Evolutionary conservation across 371 early-diverging fungal genomes (phyloP).

Genomic region (Umbelopsis sp.): DNA sequence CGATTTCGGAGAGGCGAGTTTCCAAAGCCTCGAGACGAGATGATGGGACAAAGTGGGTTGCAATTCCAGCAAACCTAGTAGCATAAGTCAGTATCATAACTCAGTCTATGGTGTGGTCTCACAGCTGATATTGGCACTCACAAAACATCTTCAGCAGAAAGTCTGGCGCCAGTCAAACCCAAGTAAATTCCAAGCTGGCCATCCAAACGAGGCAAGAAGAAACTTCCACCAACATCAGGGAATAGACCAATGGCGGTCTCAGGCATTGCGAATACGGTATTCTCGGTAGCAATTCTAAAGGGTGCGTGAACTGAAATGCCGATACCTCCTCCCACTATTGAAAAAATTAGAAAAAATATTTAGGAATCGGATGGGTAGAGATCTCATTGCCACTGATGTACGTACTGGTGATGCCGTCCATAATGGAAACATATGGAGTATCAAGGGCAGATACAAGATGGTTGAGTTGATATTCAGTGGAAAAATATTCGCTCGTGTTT

Average conservation of each 20-base stretch:
- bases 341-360: neutral
- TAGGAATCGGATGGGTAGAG: neutral
- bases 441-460: slow-evolving; percentile 82
- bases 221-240: slow-evolving; percentile 94
- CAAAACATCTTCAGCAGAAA: slow-evolving; percentile 84
- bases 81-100: neutral
- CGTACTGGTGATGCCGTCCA: slow-evolving; percentile 89
- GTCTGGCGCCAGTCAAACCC: slow-evolving; percentile 81
- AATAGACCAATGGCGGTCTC: slow-evolving; percentile 93
- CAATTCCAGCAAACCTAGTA: slow-evolving; percentile 79
- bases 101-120: too few relatives aligned
- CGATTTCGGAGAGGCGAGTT: slow-evolving; percentile 74
- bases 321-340: slow-evolving; percentile 94
- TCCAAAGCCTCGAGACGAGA: slow-evolving; percentile 75
- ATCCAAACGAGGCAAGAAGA: slow-evolving; percentile 90
- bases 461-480: slow-evolving; percentile 85
- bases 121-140: slow-evolving; percentile 38
- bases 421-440: slow-evolving; percentile 83
- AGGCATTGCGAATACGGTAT: slow-evolving; percentile 92
- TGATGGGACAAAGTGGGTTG: slow-evolving; percentile 91
- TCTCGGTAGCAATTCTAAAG: slow-evolving; percentile 95
- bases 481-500: slow-evolving; percentile 71
- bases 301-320: slow-evolving; percentile 92
- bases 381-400: neutral
- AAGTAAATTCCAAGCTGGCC: slow-evolving; percentile 90